Percentiles rank a stretch among this genome's conserved stretches.
Conservation (phyloP, 2,329 filamentous ascomycete genomes). For the Neopestalotiopsis rosae region DNA sequence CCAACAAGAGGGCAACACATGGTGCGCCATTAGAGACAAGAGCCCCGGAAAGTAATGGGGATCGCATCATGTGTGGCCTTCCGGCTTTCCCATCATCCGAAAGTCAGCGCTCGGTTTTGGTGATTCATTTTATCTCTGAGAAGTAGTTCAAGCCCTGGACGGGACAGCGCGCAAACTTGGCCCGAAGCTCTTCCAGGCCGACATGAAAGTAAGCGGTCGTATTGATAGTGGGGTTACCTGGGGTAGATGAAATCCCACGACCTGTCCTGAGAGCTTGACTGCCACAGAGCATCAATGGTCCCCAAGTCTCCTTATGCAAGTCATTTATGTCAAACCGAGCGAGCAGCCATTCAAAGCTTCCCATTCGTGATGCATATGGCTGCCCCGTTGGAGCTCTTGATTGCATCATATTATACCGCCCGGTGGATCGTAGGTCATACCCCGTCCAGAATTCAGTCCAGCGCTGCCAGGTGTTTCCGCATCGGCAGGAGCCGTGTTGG, state of each 20-base stretch:
- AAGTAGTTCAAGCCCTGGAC: not conserved
- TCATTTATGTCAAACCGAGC: slow-evolving; percentile 11
- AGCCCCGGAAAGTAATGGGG: not conserved
- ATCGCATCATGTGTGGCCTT: not conserved
- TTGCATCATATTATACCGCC: slow-evolving; percentile 60
- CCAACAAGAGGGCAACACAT: not conserved
- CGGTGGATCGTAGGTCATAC: slow-evolving; percentile 61
- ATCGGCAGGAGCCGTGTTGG: slow-evolving; percentile 58
- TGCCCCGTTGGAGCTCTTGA: not conserved
- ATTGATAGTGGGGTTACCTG: not conserved
- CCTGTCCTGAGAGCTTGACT: not conserved
- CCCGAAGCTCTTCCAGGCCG: not conserved
- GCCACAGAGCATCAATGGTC: not conserved
- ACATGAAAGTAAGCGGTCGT: not conserved
- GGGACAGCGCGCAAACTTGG: not conserved
- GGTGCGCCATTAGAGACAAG: not conserved
- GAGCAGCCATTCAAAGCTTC: not conserved
- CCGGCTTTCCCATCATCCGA: not conserved
- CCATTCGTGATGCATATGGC: slow-evolving; percentile 2
- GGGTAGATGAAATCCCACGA: slow-evolving; percentile 2
- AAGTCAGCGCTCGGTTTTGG: not conserved
- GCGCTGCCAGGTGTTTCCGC: slow-evolving; percentile 58
- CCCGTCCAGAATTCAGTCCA: slow-evolving; percentile 49
- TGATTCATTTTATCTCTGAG: not conserved
- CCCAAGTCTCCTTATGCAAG: not conserved